Conservation (phyloP, 257 asterid species). For the Buddleja alternifolia region DNA sequence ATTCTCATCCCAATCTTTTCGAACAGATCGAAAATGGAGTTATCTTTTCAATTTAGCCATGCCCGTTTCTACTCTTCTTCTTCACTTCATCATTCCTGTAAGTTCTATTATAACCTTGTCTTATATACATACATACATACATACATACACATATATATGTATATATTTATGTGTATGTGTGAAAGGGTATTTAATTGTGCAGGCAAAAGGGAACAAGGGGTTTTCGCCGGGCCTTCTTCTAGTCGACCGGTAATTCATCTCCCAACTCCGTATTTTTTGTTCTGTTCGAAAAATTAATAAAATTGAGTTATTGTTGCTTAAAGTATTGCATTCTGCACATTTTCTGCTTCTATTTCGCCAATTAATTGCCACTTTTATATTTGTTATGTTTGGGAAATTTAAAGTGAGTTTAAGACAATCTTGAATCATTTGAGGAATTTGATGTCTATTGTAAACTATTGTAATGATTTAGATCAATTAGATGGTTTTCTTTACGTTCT, state of each 20-base stretch:
- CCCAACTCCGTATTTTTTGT: neutral
- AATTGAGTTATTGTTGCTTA: slow-evolving; percentile 16
- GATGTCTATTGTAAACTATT: neutral
- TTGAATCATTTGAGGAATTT: slow-evolving; percentile 12
- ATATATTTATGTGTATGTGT: neutral
- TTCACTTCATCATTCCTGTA: slow-evolving; percentile 37
- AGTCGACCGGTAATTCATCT: slow-evolving; percentile 33
- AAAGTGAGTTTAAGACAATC: neutral
- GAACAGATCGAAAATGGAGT: slow-evolving; percentile 32
- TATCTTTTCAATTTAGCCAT: slow-evolving; percentile 35
- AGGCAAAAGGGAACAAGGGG: slow-evolving; percentile 33
- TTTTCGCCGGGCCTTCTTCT: slow-evolving; percentile 25
- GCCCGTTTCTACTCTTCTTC: slow-evolving; percentile 29
- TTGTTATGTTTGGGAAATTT: slow-evolving; percentile 4
- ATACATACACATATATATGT: neutral
- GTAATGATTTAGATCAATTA: neutral
- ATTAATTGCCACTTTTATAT: neutral
- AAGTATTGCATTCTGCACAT: neutral
- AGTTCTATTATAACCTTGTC: slow-evolving; percentile 27
- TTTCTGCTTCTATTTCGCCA: slow-evolving; percentile 15
- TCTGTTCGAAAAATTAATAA: neutral
- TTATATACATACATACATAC: too few species aligned
- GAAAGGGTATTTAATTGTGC: slow-evolving; percentile 27
- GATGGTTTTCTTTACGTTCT: slow-evolving; percentile 6
- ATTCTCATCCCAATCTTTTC: too few species aligned